Base-by-base conservation (phyloP, 129 eudicot genomes). In the Chrysanthemum seticuspe region DNA sequence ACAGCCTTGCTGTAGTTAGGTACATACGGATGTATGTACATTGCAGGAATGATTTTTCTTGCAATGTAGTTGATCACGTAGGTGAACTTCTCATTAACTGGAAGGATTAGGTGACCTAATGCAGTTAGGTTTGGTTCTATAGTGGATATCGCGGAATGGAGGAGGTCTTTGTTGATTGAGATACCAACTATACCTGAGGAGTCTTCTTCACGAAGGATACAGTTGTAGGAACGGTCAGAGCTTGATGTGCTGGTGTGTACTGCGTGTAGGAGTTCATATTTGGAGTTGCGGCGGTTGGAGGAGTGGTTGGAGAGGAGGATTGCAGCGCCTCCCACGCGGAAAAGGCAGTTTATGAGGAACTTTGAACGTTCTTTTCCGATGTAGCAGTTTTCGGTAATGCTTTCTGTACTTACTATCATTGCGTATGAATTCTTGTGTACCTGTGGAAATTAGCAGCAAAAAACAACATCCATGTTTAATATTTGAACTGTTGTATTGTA, bases 241-340 rank as follows among this genome's bases (percentile, higher is more conserved):
- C 76, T 73, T 3, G 88, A 79, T 21, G 68, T 76, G 68, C 83
- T 74, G 9, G 86, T 78, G 51, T 74, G 78, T 19, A 87, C 74
- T 3, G 84, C 58, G 55, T 83, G 88, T 54, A 70, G 52, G 62
- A 86, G 83, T 50, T 83, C 63, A 67, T 86, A 86, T 65, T 86
- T 86, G 16, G 86, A 81, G 10, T 27, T n/a, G 11, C n/a, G 8
- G 4, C 58, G 56, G 68, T 86, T 82, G 0, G 73, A 68, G 0
- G 78, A 47, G 36, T 58, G 47, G 62, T 76, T 81, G 1, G 88
- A 83, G 71, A 86, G 88, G 25, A 86, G 74, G 36, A 86, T 75
- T 4, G 91, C 91, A 10, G 78, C 79, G 1, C 82, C 91, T 12
- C 91, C 91, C 9, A 78, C 55, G 2, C 88, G 91, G 61, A 86